These are phyloP conservation scores for Lactarius hengduanensis DNA, from an alignment of 768 basidiomycete species.

Conservation along the genomic window DNA sequence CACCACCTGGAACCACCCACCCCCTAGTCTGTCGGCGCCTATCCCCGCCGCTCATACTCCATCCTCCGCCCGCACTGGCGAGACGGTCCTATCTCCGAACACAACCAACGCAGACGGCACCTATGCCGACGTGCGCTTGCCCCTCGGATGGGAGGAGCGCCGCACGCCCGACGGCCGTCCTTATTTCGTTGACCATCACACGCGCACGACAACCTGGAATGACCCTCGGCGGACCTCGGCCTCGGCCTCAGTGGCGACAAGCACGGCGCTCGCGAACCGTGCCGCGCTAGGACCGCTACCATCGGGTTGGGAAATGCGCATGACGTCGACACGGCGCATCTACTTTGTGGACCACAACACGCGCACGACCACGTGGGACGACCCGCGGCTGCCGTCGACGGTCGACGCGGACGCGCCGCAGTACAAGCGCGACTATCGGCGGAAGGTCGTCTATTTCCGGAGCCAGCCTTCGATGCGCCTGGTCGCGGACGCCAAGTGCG, in stretches of 20 bases:
- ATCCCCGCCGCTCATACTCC: slow-evolving; percentile 30
- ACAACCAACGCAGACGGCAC: slow-evolving; percentile 32
- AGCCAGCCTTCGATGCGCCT: slow-evolving; percentile 83
- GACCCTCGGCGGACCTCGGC: slow-evolving; percentile 71
- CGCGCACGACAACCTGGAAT: slow-evolving; percentile 87
- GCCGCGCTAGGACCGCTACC: slow-evolving; percentile 70
- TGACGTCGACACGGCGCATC: slow-evolving; percentile 79
- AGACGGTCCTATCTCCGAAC: slow-evolving; percentile 21
- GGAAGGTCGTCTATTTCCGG: slow-evolving; percentile 91
- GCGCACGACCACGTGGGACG: slow-evolving; percentile 90
- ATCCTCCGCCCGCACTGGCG: slow-evolving; percentile 19
- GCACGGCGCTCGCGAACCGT: slow-evolving; percentile 38
- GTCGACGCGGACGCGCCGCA: slow-evolving; percentile 90
- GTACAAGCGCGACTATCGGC: slow-evolving; percentile 90
- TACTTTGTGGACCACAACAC: slow-evolving; percentile 95
- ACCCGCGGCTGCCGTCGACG: slow-evolving; percentile 80
- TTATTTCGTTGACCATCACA: slow-evolving; percentile 74
- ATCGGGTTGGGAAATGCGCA: slow-evolving; percentile 93
- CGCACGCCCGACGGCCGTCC: slow-evolving; percentile 84
- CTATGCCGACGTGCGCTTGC: slow-evolving; percentile 69
- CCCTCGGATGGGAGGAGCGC: slow-evolving; percentile 90
- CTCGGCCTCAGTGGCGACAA: slow-evolving; percentile 45
- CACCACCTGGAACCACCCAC: slow-evolving; percentile 77
- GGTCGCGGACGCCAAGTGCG: slow-evolving; percentile 72
- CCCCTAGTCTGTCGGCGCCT: slow-evolving; percentile 30